Evolutionary conservation across 768 basidiomycete genomes (phyloP), one percentile per base, ranked within the genome.

Genomic region (Coprinopsis strossmayeri): DNA sequence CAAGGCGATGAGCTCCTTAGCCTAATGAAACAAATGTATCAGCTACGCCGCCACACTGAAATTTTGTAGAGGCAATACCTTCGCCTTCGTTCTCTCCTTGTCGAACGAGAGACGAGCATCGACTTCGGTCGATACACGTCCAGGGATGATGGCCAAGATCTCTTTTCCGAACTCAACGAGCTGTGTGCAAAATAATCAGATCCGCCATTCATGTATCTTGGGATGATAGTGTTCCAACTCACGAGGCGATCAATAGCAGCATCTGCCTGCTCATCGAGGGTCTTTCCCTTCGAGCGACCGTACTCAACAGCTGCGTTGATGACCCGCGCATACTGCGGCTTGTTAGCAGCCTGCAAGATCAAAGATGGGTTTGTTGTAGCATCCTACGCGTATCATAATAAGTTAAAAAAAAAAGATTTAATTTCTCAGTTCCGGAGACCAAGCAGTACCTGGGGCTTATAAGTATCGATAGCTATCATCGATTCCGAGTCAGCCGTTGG

Each of bases 41-140:
- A 32, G 45, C 57, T 43, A 2, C 4, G 15, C 32, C 49, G 40
- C 12, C 51, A n/a, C 32, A 15, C 32, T 2, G 18, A 28, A 21
- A 17, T 12, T 3, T 41, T 28, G 17, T 2, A 2, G 28, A n/a
- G 17, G 27, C 64, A n/a, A 20, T 38, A 78, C 86, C 83, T 94
- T 95, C 53, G 79, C 79, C 70, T 92, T 94, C 56, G 92, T 96
- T 18, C 63, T 89, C 67, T 84, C 83, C 70, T 90, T 97, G 73
- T 97, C 89, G 68, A 96, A 97, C 53, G 95, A 98, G 49, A 98
- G 82, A 57, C 90, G 86, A 43, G 96, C 96, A 66, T 99, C 96
- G 57, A 99, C 94, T 69, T 99, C 96, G 54, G 96, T 98, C 37
- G 96, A 99, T 53, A 99, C 95, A 66, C 96, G 89, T 51, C 96